Percentiles rank a stretch among this genome's conserved stretches.
Evolutionary conservation across 2,329 filamentous ascomycete genomes (phyloP).

Genomic region (Ceratocystis cubensis): DNA sequence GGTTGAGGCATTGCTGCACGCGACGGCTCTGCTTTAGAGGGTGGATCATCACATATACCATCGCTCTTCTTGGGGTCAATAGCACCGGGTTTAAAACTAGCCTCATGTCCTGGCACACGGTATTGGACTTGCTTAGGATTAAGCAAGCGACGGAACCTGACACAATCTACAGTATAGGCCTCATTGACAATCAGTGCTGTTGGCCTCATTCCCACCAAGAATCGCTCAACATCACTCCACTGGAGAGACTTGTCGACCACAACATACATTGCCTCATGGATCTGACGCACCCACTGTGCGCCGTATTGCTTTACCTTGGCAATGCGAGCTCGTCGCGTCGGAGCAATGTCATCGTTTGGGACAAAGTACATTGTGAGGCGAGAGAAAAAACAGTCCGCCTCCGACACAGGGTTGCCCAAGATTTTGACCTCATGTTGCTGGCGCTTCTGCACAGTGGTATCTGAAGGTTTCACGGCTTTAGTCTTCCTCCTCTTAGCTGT

Average conservation of each 20-base stretch:
- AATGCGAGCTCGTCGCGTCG: slow-evolving; percentile 57
- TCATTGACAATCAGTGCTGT: slow-evolving; percentile 50
- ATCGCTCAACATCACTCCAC: slow-evolving; percentile 49
- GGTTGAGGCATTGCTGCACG: not conserved
- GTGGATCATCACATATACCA: no score
- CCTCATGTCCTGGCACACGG: slow-evolving; percentile 37
- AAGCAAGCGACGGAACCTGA: slow-evolving; percentile 44
- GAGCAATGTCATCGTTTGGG: slow-evolving; percentile 63
- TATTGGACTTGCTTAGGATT: slow-evolving; percentile 50
- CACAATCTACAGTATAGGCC: slow-evolving; percentile 55
- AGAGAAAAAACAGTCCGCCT: slow-evolving; percentile 46
- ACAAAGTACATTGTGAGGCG: slow-evolving; percentile 61
- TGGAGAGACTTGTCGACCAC: slow-evolving; percentile 59
- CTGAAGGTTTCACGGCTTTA: not conserved
- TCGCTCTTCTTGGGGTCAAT: not conserved
- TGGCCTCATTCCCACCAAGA: slow-evolving; percentile 25
- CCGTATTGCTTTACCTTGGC: slow-evolving; percentile 63
- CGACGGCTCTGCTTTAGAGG: not conserved
- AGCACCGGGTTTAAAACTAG: not conserved
- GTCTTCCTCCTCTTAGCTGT: not conserved
- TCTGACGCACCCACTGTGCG: slow-evolving; percentile 53
- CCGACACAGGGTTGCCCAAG: slow-evolving; percentile 31
- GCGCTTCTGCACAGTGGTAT: slow-evolving; percentile 22
- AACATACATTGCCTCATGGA: slow-evolving; percentile 57
- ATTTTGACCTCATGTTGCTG: slow-evolving; percentile 26